phyloP scores from a whole-genome alignment of 1,284 basidiomycete species.

The Trichosporon asahii region DNA sequence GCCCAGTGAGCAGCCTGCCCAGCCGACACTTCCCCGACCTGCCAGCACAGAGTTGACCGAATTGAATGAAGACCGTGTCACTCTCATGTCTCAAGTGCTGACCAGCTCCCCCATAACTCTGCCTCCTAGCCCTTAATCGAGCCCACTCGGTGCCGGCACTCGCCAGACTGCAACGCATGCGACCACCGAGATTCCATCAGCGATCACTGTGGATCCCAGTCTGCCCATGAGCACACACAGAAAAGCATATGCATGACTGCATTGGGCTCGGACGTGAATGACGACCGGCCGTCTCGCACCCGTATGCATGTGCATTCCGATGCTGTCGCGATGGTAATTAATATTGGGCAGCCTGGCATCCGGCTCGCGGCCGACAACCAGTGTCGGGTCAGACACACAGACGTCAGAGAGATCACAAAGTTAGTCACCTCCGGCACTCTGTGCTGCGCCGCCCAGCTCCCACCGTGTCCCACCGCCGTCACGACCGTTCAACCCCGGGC shows the following conservation, averaged over 20 bases:
- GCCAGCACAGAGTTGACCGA: no score
- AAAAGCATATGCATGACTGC: background rate
- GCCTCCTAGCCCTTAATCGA: background rate
- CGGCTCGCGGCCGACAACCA: background rate
- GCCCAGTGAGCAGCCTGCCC: no score
- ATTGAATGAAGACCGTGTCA: background rate
- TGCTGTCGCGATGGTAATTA: background rate
- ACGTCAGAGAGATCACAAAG: background rate
- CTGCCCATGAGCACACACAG: no score
- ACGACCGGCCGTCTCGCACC: background rate
- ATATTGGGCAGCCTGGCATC: background rate
- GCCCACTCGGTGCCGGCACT: background rate
- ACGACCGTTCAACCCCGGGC: background rate
- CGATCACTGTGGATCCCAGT: background rate
- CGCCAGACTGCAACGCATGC: no score
- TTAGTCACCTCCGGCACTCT: background rate
- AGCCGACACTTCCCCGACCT: no score
- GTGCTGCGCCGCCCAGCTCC: background rate
- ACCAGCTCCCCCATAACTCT: background rate
- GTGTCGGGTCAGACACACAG: background rate
- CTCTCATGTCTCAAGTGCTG: background rate
- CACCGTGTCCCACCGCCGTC: background rate
- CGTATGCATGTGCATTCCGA: background rate
- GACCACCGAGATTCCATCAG: background rate
- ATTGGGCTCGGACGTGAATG: background rate